phyloP scores from a whole-genome alignment of 2,329 filamentous ascomycete genomes.

The Raffaelea ambrosiae region DNA sequence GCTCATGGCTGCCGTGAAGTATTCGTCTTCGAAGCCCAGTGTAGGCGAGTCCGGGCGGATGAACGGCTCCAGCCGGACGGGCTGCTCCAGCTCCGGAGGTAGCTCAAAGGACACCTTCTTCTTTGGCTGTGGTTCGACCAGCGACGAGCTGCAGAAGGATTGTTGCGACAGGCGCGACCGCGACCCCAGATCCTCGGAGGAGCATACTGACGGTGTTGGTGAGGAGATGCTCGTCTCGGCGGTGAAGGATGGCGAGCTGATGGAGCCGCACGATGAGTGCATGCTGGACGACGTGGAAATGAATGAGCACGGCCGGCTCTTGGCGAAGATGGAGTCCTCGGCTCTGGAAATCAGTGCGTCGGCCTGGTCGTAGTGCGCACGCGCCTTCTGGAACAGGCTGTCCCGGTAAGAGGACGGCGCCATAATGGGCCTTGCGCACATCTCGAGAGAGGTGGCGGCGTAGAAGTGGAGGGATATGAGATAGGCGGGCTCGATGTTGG shows the following conservation, averaged over 20 bases:
- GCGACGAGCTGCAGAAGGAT: conserved; percentile 1
- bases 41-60: conserved; percentile 54
- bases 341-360: conserved; percentile 37
- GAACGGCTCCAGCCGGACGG: conserved; percentile 32
- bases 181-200: conserved; percentile 23
- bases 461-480: conserved; percentile 54
- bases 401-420: conserved; percentile 35
- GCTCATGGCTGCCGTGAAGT: conserved; percentile 18
- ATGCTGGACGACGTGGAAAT: conserved; percentile 28
- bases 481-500: conserved; percentile 41
- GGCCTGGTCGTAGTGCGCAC: conserved; percentile 41
- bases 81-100: conserved; percentile 19
- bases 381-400: conserved; percentile 41
- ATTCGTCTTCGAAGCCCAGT: conserved; percentile 43
- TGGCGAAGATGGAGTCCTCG: conserved; percentile 29
- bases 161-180: conserved; percentile 10
- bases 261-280: conserved; percentile 38
- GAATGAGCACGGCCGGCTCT: conserved; percentile 27
- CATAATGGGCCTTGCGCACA: conserved; percentile 41
- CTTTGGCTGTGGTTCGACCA: conserved; percentile 16
- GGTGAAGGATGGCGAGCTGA: conserved; percentile 33
- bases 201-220: conserved; percentile 34
- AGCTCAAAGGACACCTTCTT: conserved; percentile 38
- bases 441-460: conserved; percentile 50
- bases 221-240: conserved; percentile 37